Base-by-base conservation (phyloP, 306 rosid species). In the Rosa rugosa region DNA sequence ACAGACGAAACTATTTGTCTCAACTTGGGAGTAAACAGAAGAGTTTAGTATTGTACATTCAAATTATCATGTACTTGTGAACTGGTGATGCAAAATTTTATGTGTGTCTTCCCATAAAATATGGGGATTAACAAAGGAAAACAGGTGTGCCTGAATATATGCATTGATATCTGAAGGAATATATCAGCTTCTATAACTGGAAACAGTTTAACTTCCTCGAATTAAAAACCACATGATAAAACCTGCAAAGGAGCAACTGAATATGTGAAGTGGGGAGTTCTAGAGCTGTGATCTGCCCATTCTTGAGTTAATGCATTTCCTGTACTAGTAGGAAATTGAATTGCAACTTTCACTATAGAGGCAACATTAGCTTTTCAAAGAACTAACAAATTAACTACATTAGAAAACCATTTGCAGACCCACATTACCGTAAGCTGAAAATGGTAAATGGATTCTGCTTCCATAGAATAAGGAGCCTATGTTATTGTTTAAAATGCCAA, bases 41-140 rank as follows among this genome's bases (percentile, higher is more conserved):
- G 20, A 63, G 14, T 34, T 5, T 27, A 5, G 44, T 31, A 6
- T 11, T 63, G 69, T 14, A 14, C 69, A 63, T 63, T 63, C 42
- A 63, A 34, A 13, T 2, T 11, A 25, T 13, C n/a, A 31, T 60
- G 13, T 25, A 60, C 17, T 53, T 46, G 57, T 46, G 57, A 70
- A 25, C 22, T 13, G 38, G 75, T 23, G n/a, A 25, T 53, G 31
- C 40, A 45, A 70, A 23, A 13, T 70, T 31, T 70, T 23, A 45
- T 44, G 38, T 11, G 31, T 18, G 36, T 22, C 34, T 59, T n/a
- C 34, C 34, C 13, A 20, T 8, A 8, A n/a, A 2, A 57, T 59
- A 59, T 22, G 17, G 56, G 74, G 74, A 18, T 4, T 71, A n/a
- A 73, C 51, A 22, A 54, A n/a, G 34, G 16, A 73, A 54, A 57